Base-by-base conservation (phyloP, 768 basidiomycete species). In the Fomitopsis serialis region DNA sequence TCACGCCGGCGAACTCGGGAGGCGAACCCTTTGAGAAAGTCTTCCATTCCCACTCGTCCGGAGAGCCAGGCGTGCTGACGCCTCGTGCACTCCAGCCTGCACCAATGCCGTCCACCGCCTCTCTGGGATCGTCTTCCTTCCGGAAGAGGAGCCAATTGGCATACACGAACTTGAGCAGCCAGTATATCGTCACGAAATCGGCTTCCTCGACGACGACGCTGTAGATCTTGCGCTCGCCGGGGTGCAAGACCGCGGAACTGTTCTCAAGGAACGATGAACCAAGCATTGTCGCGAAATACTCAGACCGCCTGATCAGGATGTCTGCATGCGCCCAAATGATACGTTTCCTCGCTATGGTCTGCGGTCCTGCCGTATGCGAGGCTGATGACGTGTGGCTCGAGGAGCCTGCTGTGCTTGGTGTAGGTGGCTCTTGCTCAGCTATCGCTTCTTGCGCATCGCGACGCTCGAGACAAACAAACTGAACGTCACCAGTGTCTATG, bases 311-410 rank as follows among this genome's bases (percentile, higher is more conserved):
- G 45, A 70, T 81, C 21, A 91, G 75, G 48, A 92, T 87, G 59
- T 89, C 87, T 7, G 84, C 84, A 63, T 91, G 89, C 1, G 87
- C 88, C 63, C 87, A 91, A 36, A 92, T 79, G 32, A 84, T 66
- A 35, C 89, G 77, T 63, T 89, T 91, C 10, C 89, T 78, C 8
- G 83, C 87, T 2, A 77, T 76, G 1, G 72, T 75, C 21, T 73
- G 75, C 32, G 73, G 48, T 5, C 71, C 64, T 0, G 74, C 68
- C 1, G 75, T 73, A 45, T 67, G 66, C 0, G 78, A 75, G 1
- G 68, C 65, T 2, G 78, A 72, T 3, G 74, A 70, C 1, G 71
- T 65, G 32, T 63, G 67, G 43, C 65, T 69, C 13, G 63, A 59
- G 13, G 75, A 64, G 10, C 66, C 60, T 29, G 68, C 57, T 3